A percentile compares a stretch with the other conserved stretches of the same genome.
Conservation (phyloP, 202 grass and related monocot species). For the Brachypodium distachyon region DNA sequence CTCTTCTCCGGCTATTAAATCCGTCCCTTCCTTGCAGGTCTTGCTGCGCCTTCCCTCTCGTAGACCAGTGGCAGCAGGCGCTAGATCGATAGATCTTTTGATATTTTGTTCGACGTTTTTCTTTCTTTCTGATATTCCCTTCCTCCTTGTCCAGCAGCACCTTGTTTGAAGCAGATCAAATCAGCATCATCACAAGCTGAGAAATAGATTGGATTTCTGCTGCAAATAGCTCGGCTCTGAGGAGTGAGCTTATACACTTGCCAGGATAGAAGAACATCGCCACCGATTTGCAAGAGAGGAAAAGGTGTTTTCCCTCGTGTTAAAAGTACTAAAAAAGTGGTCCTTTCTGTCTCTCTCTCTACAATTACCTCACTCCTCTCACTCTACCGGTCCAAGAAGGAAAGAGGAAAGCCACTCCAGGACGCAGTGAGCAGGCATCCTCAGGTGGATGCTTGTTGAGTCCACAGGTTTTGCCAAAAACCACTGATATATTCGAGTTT, state of each 20-base stretch:
- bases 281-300: background rate
- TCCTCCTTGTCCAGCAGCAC: background rate
- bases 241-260: background rate
- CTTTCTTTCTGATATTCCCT: background rate
- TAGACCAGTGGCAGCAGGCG: background rate
- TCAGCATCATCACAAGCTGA: background rate
- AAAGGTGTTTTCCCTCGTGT: constrained; percentile 11
- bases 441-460: constrained; percentile 14
- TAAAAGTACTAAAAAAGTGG: constrained; percentile 2
- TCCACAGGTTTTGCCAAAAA: background rate
- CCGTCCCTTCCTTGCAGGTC: background rate
- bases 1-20: background rate
- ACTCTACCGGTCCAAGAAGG: background rate
- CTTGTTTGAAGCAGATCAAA: background rate
- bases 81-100: background rate
- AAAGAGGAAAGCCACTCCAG: background rate
- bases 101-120: background rate
- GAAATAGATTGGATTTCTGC: background rate
- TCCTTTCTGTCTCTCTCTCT: background rate
- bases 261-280: background rate
- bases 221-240: background rate
- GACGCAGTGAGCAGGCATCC: background rate
- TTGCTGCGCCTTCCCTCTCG: background rate
- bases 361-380: background rate
- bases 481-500: background rate